Conservation (phyloP, 2,329 filamentous ascomycete genomes). For the Cladosporium sp. region DNA sequence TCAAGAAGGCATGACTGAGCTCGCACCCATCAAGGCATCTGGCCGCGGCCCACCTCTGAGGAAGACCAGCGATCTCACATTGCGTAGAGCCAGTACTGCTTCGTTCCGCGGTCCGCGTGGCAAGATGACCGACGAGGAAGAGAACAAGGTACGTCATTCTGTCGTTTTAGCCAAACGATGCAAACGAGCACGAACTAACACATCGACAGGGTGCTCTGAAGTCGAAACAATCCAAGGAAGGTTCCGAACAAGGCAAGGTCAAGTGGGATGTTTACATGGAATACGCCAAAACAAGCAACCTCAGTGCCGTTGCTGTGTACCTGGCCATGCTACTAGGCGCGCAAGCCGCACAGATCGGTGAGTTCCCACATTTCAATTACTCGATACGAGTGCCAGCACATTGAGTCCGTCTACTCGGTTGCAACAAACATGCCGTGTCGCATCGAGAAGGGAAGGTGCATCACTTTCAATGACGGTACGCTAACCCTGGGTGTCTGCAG, state of each 20-base stretch:
- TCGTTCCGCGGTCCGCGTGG: conserved; percentile 85
- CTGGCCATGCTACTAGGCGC: conserved; percentile 73
- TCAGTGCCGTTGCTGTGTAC: conserved; percentile 81
- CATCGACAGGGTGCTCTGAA: conserved; percentile 52
- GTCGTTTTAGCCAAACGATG: not conserved
- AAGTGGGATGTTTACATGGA: conserved; percentile 95
- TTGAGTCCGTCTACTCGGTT: not conserved
- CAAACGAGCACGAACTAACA: not conserved
- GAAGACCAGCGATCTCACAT: conserved; percentile 70
- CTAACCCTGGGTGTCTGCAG: conserved; percentile 44
- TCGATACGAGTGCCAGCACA: not conserved
- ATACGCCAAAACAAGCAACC: conserved; percentile 92
- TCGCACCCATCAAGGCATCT: conserved; percentile 69
- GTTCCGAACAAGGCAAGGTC: conserved; percentile 91
- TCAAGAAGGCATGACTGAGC: conserved; percentile 73
- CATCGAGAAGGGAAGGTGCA: not conserved
- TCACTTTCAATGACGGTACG: conserved; percentile 17
- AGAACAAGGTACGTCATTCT: conserved; percentile 41
- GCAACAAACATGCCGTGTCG: not conserved
- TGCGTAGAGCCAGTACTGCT: conserved; percentile 87
- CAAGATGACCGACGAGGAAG: conserved; percentile 82
- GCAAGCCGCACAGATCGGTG: conserved; percentile 79
- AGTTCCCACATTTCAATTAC: conserved; percentile 30
- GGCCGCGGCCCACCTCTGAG: conserved; percentile 56
- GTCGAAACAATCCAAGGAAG: conserved; percentile 84